Conservation (phyloP, 2,329 filamentous ascomycete genomes). For the Teratosphaeria gauchensis region DNA sequence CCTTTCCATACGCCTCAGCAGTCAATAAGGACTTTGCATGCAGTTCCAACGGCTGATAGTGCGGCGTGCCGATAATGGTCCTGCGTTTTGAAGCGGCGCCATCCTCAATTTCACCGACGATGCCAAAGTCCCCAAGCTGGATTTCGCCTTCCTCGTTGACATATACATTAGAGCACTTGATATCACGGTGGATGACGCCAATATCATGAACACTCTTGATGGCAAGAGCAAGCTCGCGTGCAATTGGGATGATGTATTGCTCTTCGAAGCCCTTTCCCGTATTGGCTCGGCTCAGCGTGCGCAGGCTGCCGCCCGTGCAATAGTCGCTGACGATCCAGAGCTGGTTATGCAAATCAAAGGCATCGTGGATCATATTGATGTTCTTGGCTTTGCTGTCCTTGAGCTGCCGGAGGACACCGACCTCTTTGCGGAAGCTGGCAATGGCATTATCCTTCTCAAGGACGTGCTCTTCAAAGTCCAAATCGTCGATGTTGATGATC, state of each 20-base stretch:
- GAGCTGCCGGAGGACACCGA: conserved; percentile 59
- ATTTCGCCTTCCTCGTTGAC: conserved; percentile 67
- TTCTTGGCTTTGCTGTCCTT: conserved; percentile 66
- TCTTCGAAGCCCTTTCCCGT: conserved; percentile 41
- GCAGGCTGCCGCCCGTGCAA: conserved; percentile 72
- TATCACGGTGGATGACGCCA: conserved; percentile 56
- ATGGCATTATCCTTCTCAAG: conserved; percentile 56
- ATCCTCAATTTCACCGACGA: conserved; percentile 68
- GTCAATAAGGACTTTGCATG: conserved; percentile 2
- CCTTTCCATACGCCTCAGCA: conserved; percentile 39
- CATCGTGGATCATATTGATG: conserved; percentile 73
- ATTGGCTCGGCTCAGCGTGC: conserved; percentile 48
- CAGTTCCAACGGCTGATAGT: conserved; percentile 81
- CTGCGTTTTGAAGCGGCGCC: conserved; percentile 57
- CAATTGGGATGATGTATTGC: conserved; percentile 54
- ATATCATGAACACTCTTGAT: conserved; percentile 54
- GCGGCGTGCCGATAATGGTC: conserved; percentile 71
- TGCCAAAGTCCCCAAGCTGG: conserved; percentile 77
- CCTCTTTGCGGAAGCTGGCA: conserved; percentile 50
- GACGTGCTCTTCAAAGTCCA: conserved; percentile 46
- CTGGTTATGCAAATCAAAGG: conserved; percentile 64
- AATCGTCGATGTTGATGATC: conserved; percentile 75
- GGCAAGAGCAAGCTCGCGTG: conserved; percentile 52
- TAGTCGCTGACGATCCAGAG: conserved; percentile 88
- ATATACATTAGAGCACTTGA: conserved; percentile 67